These are phyloP conservation scores for Plasmodiophora brassicae DNA, from an alignment of 208 protist species.

Conservation along the genomic window DNA sequence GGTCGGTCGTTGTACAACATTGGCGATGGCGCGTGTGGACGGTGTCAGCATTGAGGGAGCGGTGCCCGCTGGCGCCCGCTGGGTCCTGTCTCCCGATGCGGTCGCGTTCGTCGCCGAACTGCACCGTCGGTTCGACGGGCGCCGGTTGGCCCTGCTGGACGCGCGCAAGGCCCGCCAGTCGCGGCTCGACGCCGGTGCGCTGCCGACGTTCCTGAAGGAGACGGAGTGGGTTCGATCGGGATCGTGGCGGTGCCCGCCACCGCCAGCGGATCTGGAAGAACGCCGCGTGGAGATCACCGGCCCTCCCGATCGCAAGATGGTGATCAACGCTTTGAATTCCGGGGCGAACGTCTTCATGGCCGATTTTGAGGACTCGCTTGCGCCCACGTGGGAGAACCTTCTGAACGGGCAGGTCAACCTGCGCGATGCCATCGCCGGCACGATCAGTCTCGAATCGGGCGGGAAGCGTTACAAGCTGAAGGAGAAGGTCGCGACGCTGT, in stretches of 20 bases:
- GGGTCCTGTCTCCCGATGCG: not conserved
- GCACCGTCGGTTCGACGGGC: constrained; percentile 37
- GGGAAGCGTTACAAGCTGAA: constrained; percentile 59
- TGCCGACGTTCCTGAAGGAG: constrained; percentile 29
- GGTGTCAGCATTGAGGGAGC: not conserved
- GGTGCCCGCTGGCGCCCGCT: not conserved
- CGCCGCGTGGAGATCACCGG: constrained; percentile 65
- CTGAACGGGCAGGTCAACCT: constrained; percentile 62
- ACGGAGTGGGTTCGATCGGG: constrained; percentile 40
- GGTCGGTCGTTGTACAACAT: too few relatives aligned
- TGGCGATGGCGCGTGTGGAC: not conserved
- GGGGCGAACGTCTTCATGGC: constrained; percentile 65
- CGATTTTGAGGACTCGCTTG: constrained; percentile 63
- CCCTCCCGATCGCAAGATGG: constrained; percentile 63
- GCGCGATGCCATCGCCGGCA: constrained; percentile 57
- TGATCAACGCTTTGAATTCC: constrained; percentile 67
- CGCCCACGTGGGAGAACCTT: constrained; percentile 60
- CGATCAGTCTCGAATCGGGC: constrained; percentile 47
- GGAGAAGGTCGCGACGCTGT: constrained; percentile 52
- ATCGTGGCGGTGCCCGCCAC: constrained; percentile 50
- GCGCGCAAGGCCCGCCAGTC: not conserved
- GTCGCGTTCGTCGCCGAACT: constrained; percentile 21
- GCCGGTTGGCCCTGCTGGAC: constrained; percentile 28
- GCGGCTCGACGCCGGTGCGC: constrained; percentile 15
- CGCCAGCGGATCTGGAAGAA: constrained; percentile 57